These are phyloP conservation scores for Coprinellus aureogranulatus DNA, from an alignment of 768 basidiomycete genomes.

Conservation along the genomic window DNA sequence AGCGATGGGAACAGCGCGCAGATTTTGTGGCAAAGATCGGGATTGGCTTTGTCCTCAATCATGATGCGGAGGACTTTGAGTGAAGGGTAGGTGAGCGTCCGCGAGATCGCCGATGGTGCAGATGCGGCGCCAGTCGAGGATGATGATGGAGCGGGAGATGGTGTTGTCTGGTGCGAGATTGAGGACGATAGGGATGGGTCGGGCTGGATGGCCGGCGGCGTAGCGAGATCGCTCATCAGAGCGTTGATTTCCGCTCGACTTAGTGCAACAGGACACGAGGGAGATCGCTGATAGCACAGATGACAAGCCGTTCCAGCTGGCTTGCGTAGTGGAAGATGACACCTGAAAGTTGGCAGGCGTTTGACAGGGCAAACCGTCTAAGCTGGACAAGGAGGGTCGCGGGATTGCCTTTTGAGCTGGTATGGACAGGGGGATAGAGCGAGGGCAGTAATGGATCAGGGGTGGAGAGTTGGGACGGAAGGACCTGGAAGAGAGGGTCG, in stretches of 20 bases:
- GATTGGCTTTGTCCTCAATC: conserved; percentile 38
- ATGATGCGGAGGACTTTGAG: conserved; percentile 36
- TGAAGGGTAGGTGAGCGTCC: background rate
- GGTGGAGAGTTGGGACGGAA: conserved; percentile 11
- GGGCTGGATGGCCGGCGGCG: background rate
- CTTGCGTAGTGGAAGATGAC: conserved; percentile 28
- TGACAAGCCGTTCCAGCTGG: conserved; percentile 30
- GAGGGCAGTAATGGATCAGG: conserved; percentile 6
- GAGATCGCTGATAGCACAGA: conserved; percentile 35
- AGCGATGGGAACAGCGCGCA: conserved; percentile 32
- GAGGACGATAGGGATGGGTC: background rate
- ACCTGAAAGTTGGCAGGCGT: conserved; percentile 31
- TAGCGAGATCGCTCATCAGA: conserved; percentile 29
- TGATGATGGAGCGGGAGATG: background rate
- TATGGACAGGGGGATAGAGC: background rate
- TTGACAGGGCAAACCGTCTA: conserved; percentile 34
- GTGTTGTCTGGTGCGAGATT: background rate
- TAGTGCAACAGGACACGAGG: conserved; percentile 37
- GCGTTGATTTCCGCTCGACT: conserved; percentile 28
- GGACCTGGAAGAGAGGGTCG: conserved; percentile 25
- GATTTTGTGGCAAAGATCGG: conserved; percentile 30
- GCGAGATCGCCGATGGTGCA: background rate
- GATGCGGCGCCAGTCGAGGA: background rate
- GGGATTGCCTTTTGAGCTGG: conserved; percentile 17
- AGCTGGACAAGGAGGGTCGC: conserved; percentile 29